These are phyloP conservation scores for Penicillium herquei DNA, from an alignment of 495 filamentous ascomycete genomes.

Conservation along the genomic window DNA sequence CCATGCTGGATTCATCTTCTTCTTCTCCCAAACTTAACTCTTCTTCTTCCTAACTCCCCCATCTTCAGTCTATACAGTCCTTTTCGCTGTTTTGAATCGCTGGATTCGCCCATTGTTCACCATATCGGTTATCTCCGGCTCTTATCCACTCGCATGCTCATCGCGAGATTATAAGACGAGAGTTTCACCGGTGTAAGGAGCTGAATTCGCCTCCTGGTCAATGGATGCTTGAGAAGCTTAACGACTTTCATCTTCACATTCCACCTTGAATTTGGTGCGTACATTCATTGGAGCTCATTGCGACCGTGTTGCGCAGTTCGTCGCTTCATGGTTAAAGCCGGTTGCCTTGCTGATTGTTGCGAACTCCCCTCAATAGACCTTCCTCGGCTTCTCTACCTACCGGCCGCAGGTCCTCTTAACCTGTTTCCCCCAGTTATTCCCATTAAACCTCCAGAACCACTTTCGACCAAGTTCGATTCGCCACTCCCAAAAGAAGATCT, in stretches of 20 bases:
- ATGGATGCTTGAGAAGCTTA: slow-evolving; percentile 12
- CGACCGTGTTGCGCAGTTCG: slow-evolving; percentile 2
- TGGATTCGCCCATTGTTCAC: slow-evolving; percentile 29
- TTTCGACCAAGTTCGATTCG: not conserved
- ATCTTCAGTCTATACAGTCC: not conserved
- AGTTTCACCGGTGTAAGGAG: not conserved
- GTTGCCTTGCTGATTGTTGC: slow-evolving; percentile 22
- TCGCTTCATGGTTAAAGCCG: not conserved
- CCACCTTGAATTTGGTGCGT: not conserved
- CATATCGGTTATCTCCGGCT: slow-evolving; percentile 42
- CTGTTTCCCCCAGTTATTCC: slow-evolving; percentile 8
- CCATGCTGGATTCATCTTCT: slow-evolving; percentile 11
- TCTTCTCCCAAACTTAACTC: not conserved
- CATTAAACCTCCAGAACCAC: not conserved
- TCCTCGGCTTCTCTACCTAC: slow-evolving; percentile 17
- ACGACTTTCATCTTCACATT: slow-evolving; percentile 2
- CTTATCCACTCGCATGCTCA: slow-evolving; percentile 22
- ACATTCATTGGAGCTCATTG: not conserved
- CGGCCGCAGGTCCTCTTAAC: slow-evolving; percentile 27
- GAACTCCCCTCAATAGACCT: slow-evolving; percentile 12
- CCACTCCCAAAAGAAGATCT: not conserved
- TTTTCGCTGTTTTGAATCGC: slow-evolving; percentile 11
- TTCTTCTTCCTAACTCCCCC: not conserved
- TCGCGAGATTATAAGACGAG: not conserved
- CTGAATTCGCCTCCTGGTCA: not conserved